A percentile compares a stretch with the other conserved stretches of the same genome.
phyloP scores from a whole-genome alignment of 1,139 yeast genomes.

The Geotrichum fermentans region DNA sequence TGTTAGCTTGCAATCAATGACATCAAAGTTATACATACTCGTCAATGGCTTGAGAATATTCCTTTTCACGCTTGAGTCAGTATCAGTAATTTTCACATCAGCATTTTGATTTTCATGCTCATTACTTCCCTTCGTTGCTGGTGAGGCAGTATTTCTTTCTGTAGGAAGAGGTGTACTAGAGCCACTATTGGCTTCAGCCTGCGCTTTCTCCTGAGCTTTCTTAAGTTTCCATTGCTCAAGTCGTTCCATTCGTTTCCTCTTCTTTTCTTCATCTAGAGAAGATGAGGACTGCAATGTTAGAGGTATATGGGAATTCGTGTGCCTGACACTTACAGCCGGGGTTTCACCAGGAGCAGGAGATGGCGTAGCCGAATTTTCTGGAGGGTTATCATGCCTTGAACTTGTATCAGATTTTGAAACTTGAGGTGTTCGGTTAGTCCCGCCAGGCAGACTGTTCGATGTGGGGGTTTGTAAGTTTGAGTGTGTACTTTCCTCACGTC shows the following conservation, averaged over 20 bases:
- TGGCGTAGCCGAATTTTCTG: no score
- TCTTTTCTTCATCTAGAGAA: slow-evolving; percentile 30
- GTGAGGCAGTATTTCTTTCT: slow-evolving; percentile 3
- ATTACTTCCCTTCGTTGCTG: slow-evolving; percentile 20
- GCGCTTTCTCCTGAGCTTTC: slow-evolving; percentile 31
- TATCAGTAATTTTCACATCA: slow-evolving; percentile 8
- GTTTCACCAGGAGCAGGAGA: no score
- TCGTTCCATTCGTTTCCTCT: slow-evolving; percentile 36
- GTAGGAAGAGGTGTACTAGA: slow-evolving; percentile 1
- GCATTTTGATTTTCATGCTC: slow-evolving; percentile 1
- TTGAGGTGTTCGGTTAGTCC: slow-evolving; percentile 6
- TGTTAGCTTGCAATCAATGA: not conserved
- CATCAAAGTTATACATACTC: slow-evolving; percentile 9
- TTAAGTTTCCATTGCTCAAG: slow-evolving; percentile 40
- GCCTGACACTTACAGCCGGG: no score
- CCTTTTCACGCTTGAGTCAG: slow-evolving; percentile 20
- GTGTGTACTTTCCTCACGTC: slow-evolving; percentile 10
- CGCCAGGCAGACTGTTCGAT: not conserved
- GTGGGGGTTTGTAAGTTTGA: slow-evolving; percentile 4
- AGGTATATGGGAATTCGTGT: no score
- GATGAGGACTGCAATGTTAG: no score
- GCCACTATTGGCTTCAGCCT: slow-evolving; percentile 20
- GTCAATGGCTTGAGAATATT: slow-evolving; percentile 14
- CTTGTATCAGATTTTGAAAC: not conserved
- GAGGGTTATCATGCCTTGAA: no score